Evolutionary conservation across 1,139 yeast species (phyloP).

Genomic region (Candida buenavistaensis): DNA sequence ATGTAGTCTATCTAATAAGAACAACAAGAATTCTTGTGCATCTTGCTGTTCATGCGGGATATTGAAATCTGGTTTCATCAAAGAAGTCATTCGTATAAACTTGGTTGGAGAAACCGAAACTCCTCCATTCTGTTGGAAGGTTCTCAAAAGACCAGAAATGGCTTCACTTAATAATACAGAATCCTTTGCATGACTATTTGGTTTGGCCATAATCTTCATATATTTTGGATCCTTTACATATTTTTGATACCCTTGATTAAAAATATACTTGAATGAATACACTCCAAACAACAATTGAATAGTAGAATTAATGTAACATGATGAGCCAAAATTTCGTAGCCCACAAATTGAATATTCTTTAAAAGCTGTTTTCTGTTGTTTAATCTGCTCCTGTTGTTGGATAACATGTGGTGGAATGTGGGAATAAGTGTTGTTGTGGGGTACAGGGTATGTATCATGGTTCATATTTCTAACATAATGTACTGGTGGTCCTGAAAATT

Average conservation of each 20-base stretch:
- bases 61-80: constrained; percentile 60
- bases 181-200: constrained; percentile 25
- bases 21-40: constrained; percentile 71
- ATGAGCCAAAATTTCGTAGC: constrained; percentile 64
- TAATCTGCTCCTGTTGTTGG: constrained; percentile 22
- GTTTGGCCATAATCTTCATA: constrained; percentile 19
- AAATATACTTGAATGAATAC: constrained; percentile 40
- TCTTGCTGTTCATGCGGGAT: constrained; percentile 79
- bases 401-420: constrained; percentile 18
- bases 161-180: constrained; percentile 49
- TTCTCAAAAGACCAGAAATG: constrained; percentile 37
- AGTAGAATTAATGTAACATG: constrained; percentile 73
- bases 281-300: constrained; percentile 66
- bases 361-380: constrained; percentile 27
- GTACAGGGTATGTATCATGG: background rate
- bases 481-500: background rate
- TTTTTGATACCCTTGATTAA: constrained; percentile 41
- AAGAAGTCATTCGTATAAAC: constrained; percentile 54
- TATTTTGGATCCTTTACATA: constrained; percentile 38
- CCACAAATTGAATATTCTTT: constrained; percentile 61
- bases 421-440: constrained; percentile 5
- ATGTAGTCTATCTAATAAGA: constrained; percentile 64
- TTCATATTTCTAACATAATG: constrained; percentile 1
- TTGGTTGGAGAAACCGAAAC: constrained; percentile 65
- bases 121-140: constrained; percentile 57